Conservation (phyloP, 805 yeast species). For the Pichia rugopelliculosa region DNA sequence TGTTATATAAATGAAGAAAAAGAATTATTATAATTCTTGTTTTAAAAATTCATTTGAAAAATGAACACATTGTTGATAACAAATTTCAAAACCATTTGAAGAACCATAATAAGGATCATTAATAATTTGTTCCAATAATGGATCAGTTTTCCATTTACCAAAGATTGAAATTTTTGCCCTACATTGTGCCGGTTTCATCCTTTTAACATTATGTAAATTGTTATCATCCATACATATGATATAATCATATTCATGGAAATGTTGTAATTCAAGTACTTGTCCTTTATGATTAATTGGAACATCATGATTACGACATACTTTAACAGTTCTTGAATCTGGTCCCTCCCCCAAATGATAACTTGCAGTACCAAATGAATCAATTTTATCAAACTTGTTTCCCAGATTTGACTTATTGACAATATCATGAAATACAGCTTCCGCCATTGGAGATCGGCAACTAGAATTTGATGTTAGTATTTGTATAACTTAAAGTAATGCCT, state of each 20-base stretch:
- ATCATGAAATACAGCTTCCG: slow-evolving; percentile 82
- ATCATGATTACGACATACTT: slow-evolving; percentile 61
- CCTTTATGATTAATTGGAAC: slow-evolving; percentile 72
- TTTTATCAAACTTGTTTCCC: slow-evolving; percentile 36
- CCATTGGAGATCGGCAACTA: slow-evolving; percentile 95
- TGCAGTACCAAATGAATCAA: slow-evolving; percentile 88
- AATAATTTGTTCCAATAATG: slow-evolving; percentile 47
- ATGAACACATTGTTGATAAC: slow-evolving; percentile 65
- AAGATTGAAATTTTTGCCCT: slow-evolving; percentile 52
- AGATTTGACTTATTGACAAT: slow-evolving; percentile 47
- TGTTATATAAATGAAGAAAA: slow-evolving; percentile 66
- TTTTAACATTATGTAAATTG: slow-evolving; percentile 44
- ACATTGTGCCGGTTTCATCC: slow-evolving; percentile 44
- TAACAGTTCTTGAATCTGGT: slow-evolving; percentile 71
- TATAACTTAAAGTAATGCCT: too few species aligned
- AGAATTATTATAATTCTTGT: slow-evolving; percentile 29
- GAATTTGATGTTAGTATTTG: not conserved
- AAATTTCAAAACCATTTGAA: slow-evolving; percentile 68
- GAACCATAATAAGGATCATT: slow-evolving; percentile 96
- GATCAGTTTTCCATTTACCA: slow-evolving; percentile 70
- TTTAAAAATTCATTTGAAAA: slow-evolving; percentile 67
- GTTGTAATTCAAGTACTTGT: slow-evolving; percentile 50
- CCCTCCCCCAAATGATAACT: slow-evolving; percentile 76
- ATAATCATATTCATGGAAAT: slow-evolving; percentile 56
- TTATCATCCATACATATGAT: slow-evolving; percentile 66